Evolutionary conservation across 2,329 filamentous ascomycete species (phyloP).

Genomic region (Amauroascus niger): DNA sequence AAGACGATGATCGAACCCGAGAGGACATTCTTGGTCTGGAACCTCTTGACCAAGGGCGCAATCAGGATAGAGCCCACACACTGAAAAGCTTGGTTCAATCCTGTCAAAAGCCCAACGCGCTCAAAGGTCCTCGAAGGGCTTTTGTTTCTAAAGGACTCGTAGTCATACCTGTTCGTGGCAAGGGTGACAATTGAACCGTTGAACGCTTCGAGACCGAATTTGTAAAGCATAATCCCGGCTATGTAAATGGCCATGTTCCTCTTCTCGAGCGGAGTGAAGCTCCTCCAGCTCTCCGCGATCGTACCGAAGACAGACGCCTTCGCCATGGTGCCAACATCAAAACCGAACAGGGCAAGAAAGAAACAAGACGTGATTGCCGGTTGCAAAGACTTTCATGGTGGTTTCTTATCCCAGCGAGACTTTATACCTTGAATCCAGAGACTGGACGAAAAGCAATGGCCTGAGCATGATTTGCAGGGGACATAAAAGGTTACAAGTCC

Average conservation of each 20-base stretch:
- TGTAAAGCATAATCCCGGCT: slow-evolving; percentile 7
- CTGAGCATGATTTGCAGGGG: not conserved
- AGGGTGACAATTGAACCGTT: slow-evolving; percentile 6
- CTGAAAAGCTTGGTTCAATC: slow-evolving; percentile 9
- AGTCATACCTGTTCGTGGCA: slow-evolving; percentile 5
- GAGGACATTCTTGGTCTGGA: slow-evolving; percentile 4
- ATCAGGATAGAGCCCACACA: slow-evolving; percentile 9
- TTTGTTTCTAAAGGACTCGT: not conserved
- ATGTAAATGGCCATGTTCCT: slow-evolving; percentile 8
- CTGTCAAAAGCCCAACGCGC: not conserved
- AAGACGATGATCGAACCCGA: slow-evolving; percentile 1
- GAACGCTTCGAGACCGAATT: slow-evolving; percentile 8
- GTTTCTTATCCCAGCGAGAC: not conserved
- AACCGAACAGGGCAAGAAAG: not conserved
- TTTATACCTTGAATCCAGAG: not conserved
- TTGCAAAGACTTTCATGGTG: not conserved
- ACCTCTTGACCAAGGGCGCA: slow-evolving; percentile 6
- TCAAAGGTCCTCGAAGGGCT: slow-evolving; percentile 2
- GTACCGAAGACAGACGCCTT: not conserved
- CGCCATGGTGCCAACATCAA: not conserved
- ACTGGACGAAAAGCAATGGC: not conserved
- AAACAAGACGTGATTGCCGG: not conserved
- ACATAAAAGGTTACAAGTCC: no score
- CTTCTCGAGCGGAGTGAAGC: not conserved
- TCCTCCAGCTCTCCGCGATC: not conserved